Base-by-base conservation (phyloP, 306 rosid species). In the Lablab purpureus region DNA sequence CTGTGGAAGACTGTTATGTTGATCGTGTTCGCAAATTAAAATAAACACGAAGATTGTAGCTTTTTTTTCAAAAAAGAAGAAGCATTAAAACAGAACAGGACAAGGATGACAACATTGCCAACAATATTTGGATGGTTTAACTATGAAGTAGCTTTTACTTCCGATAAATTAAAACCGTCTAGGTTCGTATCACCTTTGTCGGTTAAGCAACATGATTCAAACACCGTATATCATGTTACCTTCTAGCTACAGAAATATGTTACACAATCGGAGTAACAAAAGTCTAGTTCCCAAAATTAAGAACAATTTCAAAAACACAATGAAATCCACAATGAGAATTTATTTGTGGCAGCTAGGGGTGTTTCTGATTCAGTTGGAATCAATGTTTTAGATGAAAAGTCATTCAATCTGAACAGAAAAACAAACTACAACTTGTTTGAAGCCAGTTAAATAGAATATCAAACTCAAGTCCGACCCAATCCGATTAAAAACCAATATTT, bases 171-270 rank as follows among this genome's bases (percentile, higher is more conserved):
- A 46, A 52, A 65, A n/a, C 34, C 19, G 41, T 37, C 41, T 37
- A 72, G 11, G 40, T 9, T 9, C 50, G 36, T 18, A 59, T 58
- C 21, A 27, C 10, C 30, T 22, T 22, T 23, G 22, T 71, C 65
- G 7, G 8, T 70, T 3, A 69, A 69, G 14, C 27, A 47, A n/a
- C 62, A 59, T 15, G 17, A 10, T 73, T 73, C 49, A 84, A n/a
- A 60, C 15, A 28, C 56, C 25, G 45, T 23, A 30, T 6, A 59
- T 3, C 27, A 51, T 50, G 43, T 6, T 21, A 21, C 40, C 71
- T 23, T 75, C 43, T 36, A 34, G 1, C 59, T 76, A 56, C 28
- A 2, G 0, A 46, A 56, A 27, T 13, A 62, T 23, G 23, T n/a
- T 56, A 60, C 2, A 25, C 63, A 22, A 1, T 0, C 2, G 6